These are phyloP conservation scores for Urochloa ruziziensis DNA, from an alignment of 176 grass and related monocot genomes.

Conservation along the genomic window DNA sequence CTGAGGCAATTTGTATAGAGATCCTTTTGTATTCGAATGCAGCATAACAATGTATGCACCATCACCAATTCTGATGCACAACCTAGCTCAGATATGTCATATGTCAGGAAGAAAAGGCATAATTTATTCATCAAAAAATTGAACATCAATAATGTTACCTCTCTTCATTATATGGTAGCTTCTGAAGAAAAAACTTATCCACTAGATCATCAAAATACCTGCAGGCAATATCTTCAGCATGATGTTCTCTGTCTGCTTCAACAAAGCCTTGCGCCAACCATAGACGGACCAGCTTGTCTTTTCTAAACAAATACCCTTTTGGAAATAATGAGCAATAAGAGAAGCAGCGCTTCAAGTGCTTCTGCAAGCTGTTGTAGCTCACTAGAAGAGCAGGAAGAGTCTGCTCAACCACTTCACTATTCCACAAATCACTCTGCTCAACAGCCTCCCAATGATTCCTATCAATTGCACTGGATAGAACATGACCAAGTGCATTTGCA, in stretches of 20 bases:
- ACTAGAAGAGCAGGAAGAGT: conserved; percentile 36
- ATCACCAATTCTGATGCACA: background rate
- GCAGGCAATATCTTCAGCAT: conserved; percentile 36
- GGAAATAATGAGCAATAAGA: conserved; percentile 42
- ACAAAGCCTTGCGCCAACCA: conserved; percentile 47
- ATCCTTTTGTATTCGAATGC: background rate
- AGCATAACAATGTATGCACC: background rate
- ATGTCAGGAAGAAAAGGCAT: background rate
- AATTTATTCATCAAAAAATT: background rate
- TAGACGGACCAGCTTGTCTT: conserved; percentile 34
- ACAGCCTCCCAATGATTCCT: conserved; percentile 34
- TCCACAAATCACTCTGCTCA: conserved; percentile 38
- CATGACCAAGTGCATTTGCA: conserved; percentile 37
- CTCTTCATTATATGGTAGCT: conserved; percentile 8
- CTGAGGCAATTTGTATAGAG: background rate
- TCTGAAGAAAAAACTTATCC: conserved; percentile 31
- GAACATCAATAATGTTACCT: background rate
- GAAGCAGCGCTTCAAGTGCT: conserved; percentile 35
- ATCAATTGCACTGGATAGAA: conserved; percentile 19
- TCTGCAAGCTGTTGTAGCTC: conserved; percentile 30
- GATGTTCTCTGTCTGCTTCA: background rate
- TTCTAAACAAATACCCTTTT: conserved; percentile 36
- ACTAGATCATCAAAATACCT: conserved; percentile 35
- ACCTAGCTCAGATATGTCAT: background rate
- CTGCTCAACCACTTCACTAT: conserved; percentile 2